Evolutionary conservation across 2,329 filamentous ascomycete species (phyloP).

Genomic region (Ophioceras dolichostomum): DNA sequence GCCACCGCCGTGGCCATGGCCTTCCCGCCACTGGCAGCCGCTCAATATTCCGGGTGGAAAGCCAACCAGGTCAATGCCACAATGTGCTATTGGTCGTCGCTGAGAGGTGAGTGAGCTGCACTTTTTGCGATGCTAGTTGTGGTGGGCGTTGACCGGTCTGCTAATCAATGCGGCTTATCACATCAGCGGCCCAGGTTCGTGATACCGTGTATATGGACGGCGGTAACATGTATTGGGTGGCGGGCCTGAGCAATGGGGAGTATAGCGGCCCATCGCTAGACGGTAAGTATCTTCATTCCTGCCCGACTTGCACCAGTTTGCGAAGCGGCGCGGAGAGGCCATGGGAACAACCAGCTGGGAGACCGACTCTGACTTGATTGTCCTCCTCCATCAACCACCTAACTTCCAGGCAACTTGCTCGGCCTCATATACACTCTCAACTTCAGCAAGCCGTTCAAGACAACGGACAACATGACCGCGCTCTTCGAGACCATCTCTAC

Average conservation of each 20-base stretch:
- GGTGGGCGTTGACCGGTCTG: too few species aligned
- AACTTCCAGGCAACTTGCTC: constrained; percentile 32
- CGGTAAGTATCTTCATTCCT: too few species aligned
- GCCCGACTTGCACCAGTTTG: too few species aligned
- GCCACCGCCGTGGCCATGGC: constrained; percentile 8
- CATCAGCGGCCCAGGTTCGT: constrained; percentile 40
- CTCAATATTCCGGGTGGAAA: constrained; percentile 37
- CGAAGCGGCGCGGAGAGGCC: too few species aligned
- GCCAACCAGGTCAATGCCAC: constrained; percentile 39
- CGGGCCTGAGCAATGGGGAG: constrained; percentile 32
- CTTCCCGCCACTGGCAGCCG: constrained; percentile 17
- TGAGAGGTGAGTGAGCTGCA: constrained; percentile 21
- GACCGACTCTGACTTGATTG: not conserved
- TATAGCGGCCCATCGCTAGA: not conserved
- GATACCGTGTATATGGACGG: constrained; percentile 57
- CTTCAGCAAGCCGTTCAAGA: constrained; percentile 43
- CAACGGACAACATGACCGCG: constrained; percentile 36
- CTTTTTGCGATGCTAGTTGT: not conserved
- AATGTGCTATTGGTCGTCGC: constrained; percentile 45
- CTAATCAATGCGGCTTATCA: not conserved
- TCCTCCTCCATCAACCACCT: constrained; percentile 3
- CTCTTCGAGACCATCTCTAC: constrained; percentile 38
- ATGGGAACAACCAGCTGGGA: too few species aligned
- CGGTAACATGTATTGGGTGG: constrained; percentile 41
- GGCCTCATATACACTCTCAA: constrained; percentile 46